phyloP scores from a whole-genome alignment of 208 protist genomes.

The Trypanosoma boissoni region DNA sequence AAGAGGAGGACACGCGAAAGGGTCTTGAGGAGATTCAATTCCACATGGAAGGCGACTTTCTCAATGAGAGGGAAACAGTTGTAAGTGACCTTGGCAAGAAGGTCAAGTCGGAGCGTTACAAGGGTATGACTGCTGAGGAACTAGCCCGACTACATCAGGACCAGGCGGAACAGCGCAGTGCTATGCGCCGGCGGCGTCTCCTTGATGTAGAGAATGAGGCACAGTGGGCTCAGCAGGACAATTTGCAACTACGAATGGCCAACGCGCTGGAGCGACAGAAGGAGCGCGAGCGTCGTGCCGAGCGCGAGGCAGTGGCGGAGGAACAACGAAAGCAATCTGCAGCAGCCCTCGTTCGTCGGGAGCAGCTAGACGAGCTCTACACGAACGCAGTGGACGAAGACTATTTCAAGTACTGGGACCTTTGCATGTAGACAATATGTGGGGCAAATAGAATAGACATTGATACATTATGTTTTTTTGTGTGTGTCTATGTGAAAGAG shows the following conservation, averaged over 20 bases:
- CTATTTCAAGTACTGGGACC: constrained; percentile 91
- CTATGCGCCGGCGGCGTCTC: constrained; percentile 75
- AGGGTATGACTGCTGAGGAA: constrained; percentile 68
- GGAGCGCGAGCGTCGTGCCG: constrained; percentile 71
- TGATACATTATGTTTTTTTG: neutral
- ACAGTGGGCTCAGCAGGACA: constrained; percentile 86
- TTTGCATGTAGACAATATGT: constrained; percentile 46
- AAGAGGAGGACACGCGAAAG: constrained; percentile 76
- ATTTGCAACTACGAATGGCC: constrained; percentile 88
- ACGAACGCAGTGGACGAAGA: constrained; percentile 88
- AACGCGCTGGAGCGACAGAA: constrained; percentile 83
- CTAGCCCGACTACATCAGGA: constrained; percentile 47
- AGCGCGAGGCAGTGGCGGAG: constrained; percentile 55
- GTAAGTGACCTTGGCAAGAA: constrained; percentile 61
- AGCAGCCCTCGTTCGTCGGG: constrained; percentile 47
- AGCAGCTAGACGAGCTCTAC: constrained; percentile 74
- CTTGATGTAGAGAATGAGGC: constrained; percentile 86
- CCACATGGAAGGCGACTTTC: constrained; percentile 82
- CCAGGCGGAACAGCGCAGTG: constrained; percentile 74
- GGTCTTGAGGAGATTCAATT: constrained; percentile 90
- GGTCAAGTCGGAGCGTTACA: constrained; percentile 80
- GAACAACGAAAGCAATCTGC: constrained; percentile 63
- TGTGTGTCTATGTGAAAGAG: no score
- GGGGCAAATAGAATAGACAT: neutral
- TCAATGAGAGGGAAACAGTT: constrained; percentile 87